Evolutionary conservation across 169 alveolate genomes (phyloP).

Genomic region (Plasmodium adleri): DNA sequence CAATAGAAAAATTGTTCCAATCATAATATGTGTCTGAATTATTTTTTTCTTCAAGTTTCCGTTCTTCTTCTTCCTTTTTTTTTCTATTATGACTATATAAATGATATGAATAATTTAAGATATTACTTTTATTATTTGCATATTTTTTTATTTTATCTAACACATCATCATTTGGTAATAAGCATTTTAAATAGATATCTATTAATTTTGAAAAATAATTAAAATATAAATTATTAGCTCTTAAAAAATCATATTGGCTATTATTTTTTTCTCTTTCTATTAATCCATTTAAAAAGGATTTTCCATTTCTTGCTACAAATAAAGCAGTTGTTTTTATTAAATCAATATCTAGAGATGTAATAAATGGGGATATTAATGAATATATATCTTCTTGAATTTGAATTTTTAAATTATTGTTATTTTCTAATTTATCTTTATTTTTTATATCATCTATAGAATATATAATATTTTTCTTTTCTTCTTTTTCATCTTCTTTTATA

Average conservation of each 20-base stretch:
- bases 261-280: slow-evolving; percentile 87
- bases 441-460: slow-evolving; percentile 46
- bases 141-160: slow-evolving; percentile 89
- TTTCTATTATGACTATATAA: slow-evolving; percentile 84
- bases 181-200: slow-evolving; percentile 95
- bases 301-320: slow-evolving; percentile 98
- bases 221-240: slow-evolving; percentile 96
- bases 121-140: slow-evolving; percentile 84
- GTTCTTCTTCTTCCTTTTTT: slow-evolving; percentile 89
- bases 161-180: slow-evolving; percentile 92
- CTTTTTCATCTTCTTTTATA: slow-evolving; percentile 76
- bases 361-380: slow-evolving; percentile 89
- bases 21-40: slow-evolving; percentile 89
- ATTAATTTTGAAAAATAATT: slow-evolving; percentile 94
- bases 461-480: slow-evolving; percentile 77
- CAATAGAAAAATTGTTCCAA: slow-evolving; percentile 93
- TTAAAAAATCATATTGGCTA: slow-evolving; percentile 95
- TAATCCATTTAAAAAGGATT: slow-evolving; percentile 93
- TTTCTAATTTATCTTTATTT: slow-evolving; percentile 15
- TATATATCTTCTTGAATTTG: slow-evolving; percentile 75
- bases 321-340: slow-evolving; percentile 96
- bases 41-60: slow-evolving; percentile 85
- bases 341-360: slow-evolving; percentile 85
- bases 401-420: slow-evolving; percentile 23
- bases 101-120: slow-evolving; percentile 78